A percentile compares a stretch with the other conserved stretches of the same genome.
Evolutionary conservation across 441 rosid genomes (phyloP).

Genomic region (Sinapis alba): DNA sequence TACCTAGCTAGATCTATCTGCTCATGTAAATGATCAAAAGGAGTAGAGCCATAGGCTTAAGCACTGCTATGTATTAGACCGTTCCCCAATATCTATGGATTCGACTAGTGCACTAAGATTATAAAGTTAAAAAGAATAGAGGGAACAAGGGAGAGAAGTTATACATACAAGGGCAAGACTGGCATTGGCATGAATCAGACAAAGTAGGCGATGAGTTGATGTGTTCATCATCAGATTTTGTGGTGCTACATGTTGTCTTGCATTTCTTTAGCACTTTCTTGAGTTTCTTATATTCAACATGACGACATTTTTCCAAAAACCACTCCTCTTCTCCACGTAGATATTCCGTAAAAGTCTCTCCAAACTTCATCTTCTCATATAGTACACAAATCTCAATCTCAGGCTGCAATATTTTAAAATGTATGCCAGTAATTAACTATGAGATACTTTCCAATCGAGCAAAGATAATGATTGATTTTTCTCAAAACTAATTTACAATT

Average conservation of each 20-base stretch:
- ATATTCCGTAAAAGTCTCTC: constrained; percentile 74
- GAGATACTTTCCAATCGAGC: constrained; percentile 2
- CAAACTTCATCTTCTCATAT: constrained; percentile 73
- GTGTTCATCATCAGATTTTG: constrained; percentile 29
- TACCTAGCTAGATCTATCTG: not conserved
- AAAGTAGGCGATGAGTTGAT: constrained; percentile 28
- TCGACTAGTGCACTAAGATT: not conserved
- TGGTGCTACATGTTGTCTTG: constrained; percentile 51
- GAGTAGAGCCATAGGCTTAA: not conserved
- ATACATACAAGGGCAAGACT: constrained; percentile 62
- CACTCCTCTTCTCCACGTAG: constrained; percentile 66
- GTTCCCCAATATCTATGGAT: not conserved
- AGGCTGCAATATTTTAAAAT: not conserved
- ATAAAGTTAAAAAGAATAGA: not conserved
- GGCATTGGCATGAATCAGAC: constrained; percentile 51
- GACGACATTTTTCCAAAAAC: constrained; percentile 63
- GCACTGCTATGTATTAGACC: not conserved
- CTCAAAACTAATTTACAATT: not conserved
- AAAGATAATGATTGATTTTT: not conserved
- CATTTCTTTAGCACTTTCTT: constrained; percentile 81
- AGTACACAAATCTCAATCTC: constrained; percentile 19
- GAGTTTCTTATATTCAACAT: constrained; percentile 80
- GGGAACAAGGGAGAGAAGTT: not conserved
- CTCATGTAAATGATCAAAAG: constrained; percentile 4
- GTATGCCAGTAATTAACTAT: constrained; percentile 1